Conservation (phyloP, 306 rosid genomes). For the Vigna reflexopilosa region DNA sequence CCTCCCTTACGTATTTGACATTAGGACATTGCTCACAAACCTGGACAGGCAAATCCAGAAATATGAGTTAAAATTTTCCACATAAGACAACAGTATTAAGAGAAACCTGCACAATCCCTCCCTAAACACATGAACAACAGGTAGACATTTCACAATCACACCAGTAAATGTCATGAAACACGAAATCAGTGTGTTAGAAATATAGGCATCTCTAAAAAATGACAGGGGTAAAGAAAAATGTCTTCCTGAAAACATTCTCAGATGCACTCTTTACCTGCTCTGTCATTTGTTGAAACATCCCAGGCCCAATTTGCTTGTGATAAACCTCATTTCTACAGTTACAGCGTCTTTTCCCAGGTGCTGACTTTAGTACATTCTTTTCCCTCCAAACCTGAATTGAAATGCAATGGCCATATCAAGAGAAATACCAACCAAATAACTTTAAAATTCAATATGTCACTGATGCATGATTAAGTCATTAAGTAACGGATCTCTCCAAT, state of each 20-base stretch:
- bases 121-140: not conserved
- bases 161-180: slow-evolving; percentile 27
- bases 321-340: slow-evolving; percentile 97
- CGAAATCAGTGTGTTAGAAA: not conserved
- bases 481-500: slow-evolving; percentile 1
- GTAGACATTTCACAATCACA: slow-evolving; percentile 12
- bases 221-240: slow-evolving; percentile 5
- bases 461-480: not conserved
- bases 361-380: slow-evolving; percentile 83
- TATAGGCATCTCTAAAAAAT: slow-evolving; percentile 10
- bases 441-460: slow-evolving; percentile 7
- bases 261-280: slow-evolving; percentile 70
- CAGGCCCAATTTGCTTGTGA: slow-evolving; percentile 98
- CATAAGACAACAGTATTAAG: slow-evolving; percentile 18
- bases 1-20: slow-evolving; percentile 93
- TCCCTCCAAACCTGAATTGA: slow-evolving; percentile 92
- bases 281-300: slow-evolving; percentile 99
- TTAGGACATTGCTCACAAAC: slow-evolving; percentile 97
- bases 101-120: slow-evolving; percentile 19
- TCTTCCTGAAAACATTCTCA: slow-evolving; percentile 21
- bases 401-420: slow-evolving; percentile 33
- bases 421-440: slow-evolving; percentile 24
- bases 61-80: slow-evolving; percentile 31
- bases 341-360: slow-evolving; percentile 97
- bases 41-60: slow-evolving; percentile 55